phyloP scores from a whole-genome alignment of 345 rosid species.

The Durio zibethinus region DNA sequence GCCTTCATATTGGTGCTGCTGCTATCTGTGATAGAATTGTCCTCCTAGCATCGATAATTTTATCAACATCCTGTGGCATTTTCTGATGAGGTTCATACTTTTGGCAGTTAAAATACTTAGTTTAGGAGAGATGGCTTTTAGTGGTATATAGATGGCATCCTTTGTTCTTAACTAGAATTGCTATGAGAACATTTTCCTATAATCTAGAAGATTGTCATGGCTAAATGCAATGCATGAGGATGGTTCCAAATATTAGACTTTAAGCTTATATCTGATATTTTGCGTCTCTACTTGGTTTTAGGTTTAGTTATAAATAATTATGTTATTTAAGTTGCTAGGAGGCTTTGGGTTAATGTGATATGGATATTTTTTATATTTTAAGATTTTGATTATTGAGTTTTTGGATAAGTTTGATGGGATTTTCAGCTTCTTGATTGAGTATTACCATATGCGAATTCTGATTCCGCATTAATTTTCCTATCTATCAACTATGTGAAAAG shows the following conservation, averaged over 20 bases:
- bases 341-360: not conserved
- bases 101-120: not conserved
- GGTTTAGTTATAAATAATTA: not conserved
- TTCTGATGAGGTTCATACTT: not conserved
- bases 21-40: not conserved
- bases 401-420: not conserved
- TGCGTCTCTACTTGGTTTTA: not conserved
- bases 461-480: not conserved
- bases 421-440: not conserved
- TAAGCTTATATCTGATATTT: not conserved
- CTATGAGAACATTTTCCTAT: not conserved
- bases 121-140: not conserved
- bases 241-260: not conserved
- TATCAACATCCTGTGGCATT: not conserved
- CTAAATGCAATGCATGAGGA: not conserved
- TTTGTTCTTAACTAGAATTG: not conserved
- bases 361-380: not conserved
- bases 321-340: constrained; percentile 8
- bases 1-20: not conserved
- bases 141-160: not conserved
- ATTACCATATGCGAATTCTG: not conserved
- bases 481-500: not conserved
- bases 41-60: not conserved
- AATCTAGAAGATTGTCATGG: not conserved
- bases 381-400: not conserved